Percentiles rank a stretch among this genome's conserved stretches.
Conservation (phyloP, 768 basidiomycete genomes). For the Termitomyces sp. region DNA sequence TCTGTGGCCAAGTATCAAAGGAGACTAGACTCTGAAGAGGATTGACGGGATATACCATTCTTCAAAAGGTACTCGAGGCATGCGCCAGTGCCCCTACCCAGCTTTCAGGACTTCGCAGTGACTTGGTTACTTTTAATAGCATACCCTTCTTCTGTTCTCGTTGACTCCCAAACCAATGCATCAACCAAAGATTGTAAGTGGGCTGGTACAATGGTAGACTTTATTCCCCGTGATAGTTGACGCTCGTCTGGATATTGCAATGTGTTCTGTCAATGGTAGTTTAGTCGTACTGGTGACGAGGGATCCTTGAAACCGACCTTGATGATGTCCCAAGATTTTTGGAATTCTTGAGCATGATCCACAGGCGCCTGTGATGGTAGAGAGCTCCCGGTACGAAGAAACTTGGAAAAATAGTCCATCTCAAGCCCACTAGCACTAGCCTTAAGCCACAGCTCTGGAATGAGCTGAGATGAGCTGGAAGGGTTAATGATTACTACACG, state of each 20-base stretch:
- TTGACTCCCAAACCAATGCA: conserved; percentile 81
- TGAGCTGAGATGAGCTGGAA: no score
- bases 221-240: conserved; percentile 78
- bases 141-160: conserved; percentile 83
- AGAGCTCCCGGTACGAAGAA: conserved; percentile 49
- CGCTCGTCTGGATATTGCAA: conserved; percentile 88
- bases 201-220: conserved; percentile 74
- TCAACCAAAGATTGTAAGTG: conserved; percentile 81
- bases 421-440: no score
- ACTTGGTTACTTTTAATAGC: conserved; percentile 25
- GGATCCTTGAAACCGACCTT: conserved; percentile 43
- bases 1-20: conserved; percentile 38
- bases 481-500: no score
- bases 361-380: conserved; percentile 45
- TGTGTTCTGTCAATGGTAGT: conserved; percentile 52
- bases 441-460: no score
- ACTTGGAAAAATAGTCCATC: conserved; percentile 89
- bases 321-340: conserved; percentile 70
- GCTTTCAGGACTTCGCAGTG: conserved; percentile 7
- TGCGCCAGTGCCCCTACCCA: conserved; percentile 72
- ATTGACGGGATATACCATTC: conserved; percentile 77
- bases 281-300: conserved; percentile 5
- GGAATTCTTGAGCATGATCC: conserved; percentile 73
- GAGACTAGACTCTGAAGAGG: conserved; percentile 56
- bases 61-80: conserved; percentile 91